These are phyloP conservation scores for Megacollybia platyphylla DNA, from an alignment of 1,284 basidiomycete genomes.

Conservation along the genomic window DNA sequence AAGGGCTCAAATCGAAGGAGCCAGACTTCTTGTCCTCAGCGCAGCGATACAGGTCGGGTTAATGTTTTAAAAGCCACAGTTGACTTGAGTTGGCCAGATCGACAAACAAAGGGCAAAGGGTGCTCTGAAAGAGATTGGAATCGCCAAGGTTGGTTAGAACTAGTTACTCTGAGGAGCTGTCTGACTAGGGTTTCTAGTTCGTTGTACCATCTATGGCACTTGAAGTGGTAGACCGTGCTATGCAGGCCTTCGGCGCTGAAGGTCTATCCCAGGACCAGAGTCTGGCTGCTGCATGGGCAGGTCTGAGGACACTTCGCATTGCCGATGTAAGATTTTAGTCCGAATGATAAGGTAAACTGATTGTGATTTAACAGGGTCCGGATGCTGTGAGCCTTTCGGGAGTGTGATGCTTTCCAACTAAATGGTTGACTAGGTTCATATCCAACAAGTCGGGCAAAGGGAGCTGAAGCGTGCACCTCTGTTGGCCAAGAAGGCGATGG, in stretches of 20 bases:
- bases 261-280: conserved; percentile 86
- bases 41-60: conserved; percentile 72
- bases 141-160: conserved; percentile 72
- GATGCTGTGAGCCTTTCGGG: conserved; percentile 45
- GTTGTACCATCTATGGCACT: conserved; percentile 86
- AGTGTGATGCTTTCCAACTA: conserved; percentile 4
- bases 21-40: conserved; percentile 79
- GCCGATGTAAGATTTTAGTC: conserved; percentile 60
- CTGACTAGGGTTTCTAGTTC: conserved; percentile 40
- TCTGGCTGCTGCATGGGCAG: conserved; percentile 71
- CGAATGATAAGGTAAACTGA: conserved; percentile 1
- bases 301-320: conserved; percentile 76
- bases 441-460: conserved; percentile 85
- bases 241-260: conserved; percentile 92
- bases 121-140: conserved; percentile 93
- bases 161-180: neutral
- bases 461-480: conserved; percentile 65
- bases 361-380: conserved; percentile 46
- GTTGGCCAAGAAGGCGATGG: conserved; percentile 38
- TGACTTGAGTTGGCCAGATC: conserved; percentile 37
- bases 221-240: conserved; percentile 83
- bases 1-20: conserved; percentile 85
- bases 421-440: conserved; percentile 54
- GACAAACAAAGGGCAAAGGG: conserved; percentile 87
- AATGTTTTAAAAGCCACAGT: neutral